Evolutionary conservation across 805 yeast species (phyloP), one percentile per base, ranked within the genome.

Genomic region (Hagleromyces aurorensis): DNA sequence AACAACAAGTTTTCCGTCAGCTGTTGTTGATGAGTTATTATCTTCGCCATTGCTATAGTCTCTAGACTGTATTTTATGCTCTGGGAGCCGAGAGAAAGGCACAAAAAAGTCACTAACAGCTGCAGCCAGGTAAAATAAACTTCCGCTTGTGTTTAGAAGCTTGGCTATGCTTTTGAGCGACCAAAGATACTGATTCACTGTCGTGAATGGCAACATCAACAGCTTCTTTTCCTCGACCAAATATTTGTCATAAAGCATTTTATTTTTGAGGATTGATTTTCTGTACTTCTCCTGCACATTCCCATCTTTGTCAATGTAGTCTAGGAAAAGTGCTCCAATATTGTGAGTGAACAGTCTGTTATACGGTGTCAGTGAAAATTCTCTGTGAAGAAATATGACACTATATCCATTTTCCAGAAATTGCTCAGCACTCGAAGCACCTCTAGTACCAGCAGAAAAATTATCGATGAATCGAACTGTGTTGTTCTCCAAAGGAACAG

Each of bases 21-120:
- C 37, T 1, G 58, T 48, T 1, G 53, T 49, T 7, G 37, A 34
- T 4, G 52, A 30, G 14, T 39, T 36, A 9, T 15, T 23, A 3
- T 29, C 38, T 3, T 27, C 20, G 5, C 34, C 22, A 7, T 72
- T 72, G 13, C 62, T 59, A 17, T 65, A 71, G 14, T 72, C 75
- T 35, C 75, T 77, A 4, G 93, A 78, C 57, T 91, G 98, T 38
- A 91, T 91, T 59, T 91, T 91, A 60, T 91, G 99, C 46, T 85
- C 86, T 3, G 96, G 94, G 46, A 86, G 65, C 41, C 83, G 69
- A 1, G 87, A 76, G 23, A 71, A 72, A 2, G 98, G 98, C 23
- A 91, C 67, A 60, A 87, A 91, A 58, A 91, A 91, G 54, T 91
- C 99, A 6, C 95, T 83, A 0, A 91, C 99, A 0, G 98, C 98